Conservation (phyloP, 306 rosid genomes). For the Mimosa pudica region DNA sequence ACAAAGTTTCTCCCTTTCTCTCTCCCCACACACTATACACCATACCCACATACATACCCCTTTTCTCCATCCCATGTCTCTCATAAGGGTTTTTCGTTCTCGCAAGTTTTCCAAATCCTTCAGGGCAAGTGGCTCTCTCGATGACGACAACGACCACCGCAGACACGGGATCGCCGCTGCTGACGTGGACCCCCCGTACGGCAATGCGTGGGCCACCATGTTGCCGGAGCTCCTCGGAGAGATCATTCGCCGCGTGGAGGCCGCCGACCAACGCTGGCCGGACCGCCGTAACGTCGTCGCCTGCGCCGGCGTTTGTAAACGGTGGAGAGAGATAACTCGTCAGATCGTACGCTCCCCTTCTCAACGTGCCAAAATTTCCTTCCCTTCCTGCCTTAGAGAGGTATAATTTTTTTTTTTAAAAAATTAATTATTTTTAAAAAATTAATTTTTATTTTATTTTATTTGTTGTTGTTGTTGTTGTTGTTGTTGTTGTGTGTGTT, state of each 20-base stretch:
- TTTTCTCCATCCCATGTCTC: constrained; percentile 51
- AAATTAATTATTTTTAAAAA: too few species aligned
- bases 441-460: neutral
- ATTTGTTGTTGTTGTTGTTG: neutral
- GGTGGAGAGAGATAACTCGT: constrained; percentile 83
- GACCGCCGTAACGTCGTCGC: constrained; percentile 79
- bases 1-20: constrained; percentile 23
- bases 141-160: neutral
- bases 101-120: constrained; percentile 76
- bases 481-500: neutral
- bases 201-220: constrained; percentile 70
- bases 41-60: constrained; percentile 21
- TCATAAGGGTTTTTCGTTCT: constrained; percentile 63
- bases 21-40: constrained; percentile 26
- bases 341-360: constrained; percentile 64
- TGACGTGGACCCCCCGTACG: constrained; percentile 7
- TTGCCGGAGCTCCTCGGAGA: constrained; percentile 87
- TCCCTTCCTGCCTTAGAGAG: constrained; percentile 97
- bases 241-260: constrained; percentile 77
- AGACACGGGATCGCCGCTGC: neutral
- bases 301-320: constrained; percentile 90
- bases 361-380: constrained; percentile 59
- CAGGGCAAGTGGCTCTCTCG: constrained; percentile 38
- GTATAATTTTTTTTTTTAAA: constrained; percentile 29
- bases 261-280: constrained; percentile 80